Evolutionary conservation across 768 basidiomycete species (phyloP).

Genomic region (Xanthoconium purpureum): DNA sequence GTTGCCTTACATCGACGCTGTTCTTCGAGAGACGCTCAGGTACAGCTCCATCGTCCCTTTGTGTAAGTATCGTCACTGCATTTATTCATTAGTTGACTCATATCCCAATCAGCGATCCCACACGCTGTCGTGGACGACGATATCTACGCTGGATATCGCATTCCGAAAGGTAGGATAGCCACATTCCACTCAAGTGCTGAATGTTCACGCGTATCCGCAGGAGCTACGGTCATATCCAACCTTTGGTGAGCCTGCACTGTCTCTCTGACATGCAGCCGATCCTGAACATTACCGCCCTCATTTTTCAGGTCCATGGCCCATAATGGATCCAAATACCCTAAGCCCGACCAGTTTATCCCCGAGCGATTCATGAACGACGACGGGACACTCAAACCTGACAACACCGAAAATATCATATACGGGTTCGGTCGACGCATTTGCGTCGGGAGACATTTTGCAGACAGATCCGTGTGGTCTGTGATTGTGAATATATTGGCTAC

Average conservation of each 20-base stretch:
- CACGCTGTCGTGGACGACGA: conserved; percentile 40
- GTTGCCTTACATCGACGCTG: conserved; percentile 6
- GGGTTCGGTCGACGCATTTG: conserved; percentile 33
- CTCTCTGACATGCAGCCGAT: background rate
- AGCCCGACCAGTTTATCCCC: conserved; percentile 37
- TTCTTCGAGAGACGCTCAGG: background rate
- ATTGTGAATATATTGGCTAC: conserved; percentile 18
- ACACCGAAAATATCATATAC: conserved; percentile 12
- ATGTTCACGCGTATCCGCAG: conserved; percentile 3
- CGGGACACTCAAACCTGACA: conserved; percentile 14
- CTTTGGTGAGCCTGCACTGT: conserved; percentile 14
- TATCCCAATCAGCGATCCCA: conserved; percentile 21
- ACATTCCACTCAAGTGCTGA: background rate
- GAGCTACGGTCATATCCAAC: conserved; percentile 16
- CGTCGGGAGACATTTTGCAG: conserved; percentile 27
- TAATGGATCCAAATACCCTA: conserved; percentile 34
- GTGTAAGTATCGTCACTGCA: conserved; percentile 1
- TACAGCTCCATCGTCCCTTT: conserved; percentile 14
- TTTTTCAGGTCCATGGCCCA: conserved; percentile 22
- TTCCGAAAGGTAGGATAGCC: conserved; percentile 38
- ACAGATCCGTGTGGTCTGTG: conserved; percentile 23
- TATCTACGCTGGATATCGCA: conserved; percentile 45
- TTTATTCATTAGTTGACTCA: background rate
- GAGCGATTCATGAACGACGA: conserved; percentile 39
- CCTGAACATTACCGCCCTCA: background rate